A percentile compares a stretch with the other conserved stretches of the same genome.
phyloP scores from a whole-genome alignment of 1,284 basidiomycete genomes.

The Apiotrichum laibachii region DNA sequence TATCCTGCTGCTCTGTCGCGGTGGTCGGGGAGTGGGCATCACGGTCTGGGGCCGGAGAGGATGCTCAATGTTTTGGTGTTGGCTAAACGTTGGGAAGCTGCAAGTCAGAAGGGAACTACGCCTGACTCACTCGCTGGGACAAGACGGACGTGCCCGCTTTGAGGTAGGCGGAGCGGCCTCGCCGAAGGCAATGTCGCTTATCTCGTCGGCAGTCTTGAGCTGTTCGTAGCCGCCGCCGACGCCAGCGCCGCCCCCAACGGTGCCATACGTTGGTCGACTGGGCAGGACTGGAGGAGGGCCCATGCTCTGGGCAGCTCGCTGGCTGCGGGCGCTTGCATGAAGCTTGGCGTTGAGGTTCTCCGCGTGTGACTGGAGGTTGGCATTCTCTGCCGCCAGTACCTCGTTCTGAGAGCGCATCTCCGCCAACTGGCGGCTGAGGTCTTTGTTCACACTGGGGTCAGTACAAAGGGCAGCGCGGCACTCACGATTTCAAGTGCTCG shows the following conservation, averaged over 20 bases:
- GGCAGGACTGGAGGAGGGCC: not conserved
- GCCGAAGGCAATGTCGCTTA: not conserved
- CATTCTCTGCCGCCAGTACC: not conserved
- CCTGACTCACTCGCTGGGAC: not conserved
- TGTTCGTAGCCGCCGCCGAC: not conserved
- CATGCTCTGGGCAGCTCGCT: not conserved
- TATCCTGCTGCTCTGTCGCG: too few relatives aligned
- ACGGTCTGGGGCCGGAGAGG: not conserved
- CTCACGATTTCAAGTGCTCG: not conserved
- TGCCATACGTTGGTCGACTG: not conserved
- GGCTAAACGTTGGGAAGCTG: not conserved
- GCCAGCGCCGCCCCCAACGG: not conserved
- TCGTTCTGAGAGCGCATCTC: constrained; percentile 8
- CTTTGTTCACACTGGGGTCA: constrained; percentile 5
- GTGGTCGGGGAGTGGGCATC: not conserved
- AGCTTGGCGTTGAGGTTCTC: not conserved
- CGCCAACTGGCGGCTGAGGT: constrained; percentile 1
- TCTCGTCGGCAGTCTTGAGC: not conserved
- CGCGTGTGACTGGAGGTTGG: not conserved
- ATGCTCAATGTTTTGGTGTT: not conserved
- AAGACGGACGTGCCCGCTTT: not conserved
- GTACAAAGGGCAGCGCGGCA: not conserved
- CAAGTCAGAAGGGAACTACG: not conserved
- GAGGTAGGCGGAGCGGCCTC: not conserved
- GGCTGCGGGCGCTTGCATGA: not conserved